Base-by-base conservation (phyloP, 2,329 filamentous ascomycete species). In the Elsinoe fawcettii region DNA sequence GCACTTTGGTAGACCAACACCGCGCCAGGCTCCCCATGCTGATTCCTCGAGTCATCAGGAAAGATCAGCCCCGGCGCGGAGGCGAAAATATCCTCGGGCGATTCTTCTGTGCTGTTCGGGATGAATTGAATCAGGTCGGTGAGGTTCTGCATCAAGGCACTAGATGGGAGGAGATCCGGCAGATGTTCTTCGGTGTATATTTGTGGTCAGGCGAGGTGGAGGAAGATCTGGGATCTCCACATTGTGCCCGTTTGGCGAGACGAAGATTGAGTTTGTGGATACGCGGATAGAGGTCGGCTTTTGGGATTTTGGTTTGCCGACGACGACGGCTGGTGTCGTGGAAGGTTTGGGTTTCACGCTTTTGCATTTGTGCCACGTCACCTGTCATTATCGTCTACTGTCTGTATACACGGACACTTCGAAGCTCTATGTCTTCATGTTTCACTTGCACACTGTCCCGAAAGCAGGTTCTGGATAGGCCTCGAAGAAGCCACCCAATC, bases 41-140 rank as follows among this genome's bases (percentile, higher is more conserved):
- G 77, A 71, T 82, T 84, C 58, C 76, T 77, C 55, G 83, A 74
- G 70, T 88, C 85, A 68, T 87, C 83, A 3, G 82, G 79, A 72
- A 87, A 87, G 67, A 88, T 80, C 61, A 83, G 75, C 60, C 79
- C 81, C 1, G 87, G 77, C 0, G 81, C 76, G 1, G 75, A 74
- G 32, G 74, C 73, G 64, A 88, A 77, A 63, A 80, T 78, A 68
- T 86, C 83, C 51, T 62, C 59, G 16, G 59, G 60, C 23, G 51
- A 30, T 20, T 58, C 55, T 39, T 60, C 58, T 41, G 55, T 44
- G 32, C 18, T 47, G 11, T 36, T 14, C 3, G 56, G 43, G 20
- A 58, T 55, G 16, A 54, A 60, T 16, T 58, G 62, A 22, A 70
- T 61, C 22, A 67, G 60, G 22, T 67, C 66, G 12, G 62, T 66